These are phyloP conservation scores for Pythium volutum DNA, from an alignment of 352 stramenopile genomes.

Conservation along the genomic window DNA sequence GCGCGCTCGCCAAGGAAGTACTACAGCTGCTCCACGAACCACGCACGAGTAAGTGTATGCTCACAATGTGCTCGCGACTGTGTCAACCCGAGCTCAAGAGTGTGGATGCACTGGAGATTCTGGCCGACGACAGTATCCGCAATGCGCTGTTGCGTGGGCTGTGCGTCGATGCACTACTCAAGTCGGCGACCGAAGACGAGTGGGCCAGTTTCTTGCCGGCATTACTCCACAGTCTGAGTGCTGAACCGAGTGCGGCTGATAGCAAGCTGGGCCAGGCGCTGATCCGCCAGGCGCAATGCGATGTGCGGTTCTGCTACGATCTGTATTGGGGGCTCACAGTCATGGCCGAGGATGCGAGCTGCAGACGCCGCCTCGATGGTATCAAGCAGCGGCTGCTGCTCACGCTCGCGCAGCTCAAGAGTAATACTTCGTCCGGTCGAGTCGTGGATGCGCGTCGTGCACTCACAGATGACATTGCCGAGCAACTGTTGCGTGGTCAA, in stretches of 20 bases:
- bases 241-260: slow-evolving; percentile 55
- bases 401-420: slow-evolving; percentile 62
- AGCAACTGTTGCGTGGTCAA: slow-evolving; percentile 81
- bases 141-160: slow-evolving; percentile 54
- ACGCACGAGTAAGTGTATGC: slow-evolving; percentile 78
- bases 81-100: slow-evolving; percentile 72
- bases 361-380: slow-evolving; percentile 75
- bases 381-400: slow-evolving; percentile 79
- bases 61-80: slow-evolving; percentile 84
- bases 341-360: slow-evolving; percentile 74
- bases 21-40: slow-evolving; percentile 59
- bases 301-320: slow-evolving; percentile 83
- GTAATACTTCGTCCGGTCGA: slow-evolving; percentile 44
- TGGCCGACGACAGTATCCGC: slow-evolving; percentile 65
- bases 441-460: slow-evolving; percentile 28
- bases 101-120: slow-evolving; percentile 76
- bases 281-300: slow-evolving; percentile 68
- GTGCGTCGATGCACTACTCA: slow-evolving; percentile 58
- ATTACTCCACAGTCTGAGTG: slow-evolving; percentile 68
- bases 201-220: slow-evolving; percentile 78
- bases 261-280: slow-evolving; percentile 70
- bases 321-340: slow-evolving; percentile 83
- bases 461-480: slow-evolving; percentile 55
- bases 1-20: slow-evolving; percentile 53
- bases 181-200: slow-evolving; percentile 70